phyloP scores from a whole-genome alignment of 2,329 filamentous ascomycete species.

The Cephalotrichum gorgonifer region DNA sequence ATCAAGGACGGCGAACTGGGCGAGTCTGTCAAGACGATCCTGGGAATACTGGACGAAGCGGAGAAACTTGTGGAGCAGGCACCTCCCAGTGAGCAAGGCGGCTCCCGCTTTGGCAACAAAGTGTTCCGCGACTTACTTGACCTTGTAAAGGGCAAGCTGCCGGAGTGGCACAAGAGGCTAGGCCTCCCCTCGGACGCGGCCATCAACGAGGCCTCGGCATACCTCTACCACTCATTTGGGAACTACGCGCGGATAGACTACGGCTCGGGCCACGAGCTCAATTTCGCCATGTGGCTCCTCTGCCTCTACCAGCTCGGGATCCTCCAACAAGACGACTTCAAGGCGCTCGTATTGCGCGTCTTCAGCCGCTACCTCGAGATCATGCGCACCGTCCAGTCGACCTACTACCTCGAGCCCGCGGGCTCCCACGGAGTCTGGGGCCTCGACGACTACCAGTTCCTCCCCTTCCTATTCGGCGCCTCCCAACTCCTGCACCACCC shows the following conservation, averaged over 20 bases:
- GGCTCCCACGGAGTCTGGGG: constrained; percentile 98
- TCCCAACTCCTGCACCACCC: constrained; percentile 79
- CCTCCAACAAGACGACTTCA: constrained; percentile 57
- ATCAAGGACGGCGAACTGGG: constrained; percentile 42
- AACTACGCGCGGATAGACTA: constrained; percentile 87
- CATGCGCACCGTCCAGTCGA: constrained; percentile 80
- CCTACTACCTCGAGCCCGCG: constrained; percentile 94
- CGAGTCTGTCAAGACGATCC: constrained; percentile 49
- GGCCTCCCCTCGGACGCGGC: constrained; percentile 41
- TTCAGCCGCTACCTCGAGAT: constrained; percentile 75
- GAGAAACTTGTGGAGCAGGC: constrained; percentile 55
- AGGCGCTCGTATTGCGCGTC: constrained; percentile 62
- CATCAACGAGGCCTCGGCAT: constrained; percentile 63
- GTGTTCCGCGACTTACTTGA: constrained; percentile 77
- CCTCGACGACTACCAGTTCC: constrained; percentile 92
- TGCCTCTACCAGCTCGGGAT: constrained; percentile 74
- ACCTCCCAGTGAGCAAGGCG: constrained; percentile 76
- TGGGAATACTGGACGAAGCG: constrained; percentile 60
- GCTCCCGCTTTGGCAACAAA: constrained; percentile 90
- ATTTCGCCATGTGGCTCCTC: constrained; percentile 95
- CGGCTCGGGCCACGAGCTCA: constrained; percentile 92
- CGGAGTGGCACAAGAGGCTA: constrained; percentile 54
- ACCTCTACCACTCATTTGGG: constrained; percentile 76
- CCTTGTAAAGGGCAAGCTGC: constrained; percentile 44
- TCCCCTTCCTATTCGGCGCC: constrained; percentile 91